phyloP scores from a whole-genome alignment of 768 basidiomycete genomes.

The Coprinopsis strossmayeri region DNA sequence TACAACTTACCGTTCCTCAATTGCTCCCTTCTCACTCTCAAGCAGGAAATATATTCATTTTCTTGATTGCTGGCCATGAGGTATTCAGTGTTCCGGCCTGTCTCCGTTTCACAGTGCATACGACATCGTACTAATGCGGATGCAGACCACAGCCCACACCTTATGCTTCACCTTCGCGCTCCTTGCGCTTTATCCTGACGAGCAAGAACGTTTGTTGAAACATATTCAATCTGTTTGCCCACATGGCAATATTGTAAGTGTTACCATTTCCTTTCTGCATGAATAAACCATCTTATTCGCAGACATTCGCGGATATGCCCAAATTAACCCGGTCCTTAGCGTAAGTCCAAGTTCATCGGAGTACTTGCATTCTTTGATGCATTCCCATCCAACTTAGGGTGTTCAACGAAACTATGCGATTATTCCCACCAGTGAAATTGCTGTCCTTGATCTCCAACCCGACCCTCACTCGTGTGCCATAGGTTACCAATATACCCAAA shows the following conservation, averaged over 20 bases:
- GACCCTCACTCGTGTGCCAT: no score
- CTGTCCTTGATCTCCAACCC: no score
- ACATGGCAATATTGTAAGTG: slow-evolving; percentile 22
- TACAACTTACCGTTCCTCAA: not conserved
- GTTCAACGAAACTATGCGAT: slow-evolving; percentile 42
- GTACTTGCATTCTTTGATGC: not conserved
- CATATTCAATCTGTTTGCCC: slow-evolving; percentile 27
- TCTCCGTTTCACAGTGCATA: no score
- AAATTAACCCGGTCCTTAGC: slow-evolving; percentile 32
- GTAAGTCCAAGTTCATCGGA: slow-evolving; percentile 16
- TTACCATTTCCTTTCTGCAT: slow-evolving; percentile 20
- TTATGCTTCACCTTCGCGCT: slow-evolving; percentile 30
- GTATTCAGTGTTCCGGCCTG: no score
- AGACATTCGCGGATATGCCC: slow-evolving; percentile 37
- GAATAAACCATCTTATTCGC: not conserved
- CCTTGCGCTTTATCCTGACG: slow-evolving; percentile 31
- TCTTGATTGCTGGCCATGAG: slow-evolving; percentile 58
- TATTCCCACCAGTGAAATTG: slow-evolving; percentile 42
- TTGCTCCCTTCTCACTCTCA: not conserved
- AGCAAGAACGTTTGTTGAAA: slow-evolving; percentile 29
- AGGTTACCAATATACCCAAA: slow-evolving; percentile 41
- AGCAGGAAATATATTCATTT: slow-evolving; percentile 42
- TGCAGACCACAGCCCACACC: slow-evolving; percentile 29
- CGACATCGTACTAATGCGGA: not conserved
- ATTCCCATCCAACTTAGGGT: slow-evolving; percentile 24